phyloP scores from a whole-genome alignment of 495 filamentous ascomycete species.

The Aspergillus nanangensis region DNA sequence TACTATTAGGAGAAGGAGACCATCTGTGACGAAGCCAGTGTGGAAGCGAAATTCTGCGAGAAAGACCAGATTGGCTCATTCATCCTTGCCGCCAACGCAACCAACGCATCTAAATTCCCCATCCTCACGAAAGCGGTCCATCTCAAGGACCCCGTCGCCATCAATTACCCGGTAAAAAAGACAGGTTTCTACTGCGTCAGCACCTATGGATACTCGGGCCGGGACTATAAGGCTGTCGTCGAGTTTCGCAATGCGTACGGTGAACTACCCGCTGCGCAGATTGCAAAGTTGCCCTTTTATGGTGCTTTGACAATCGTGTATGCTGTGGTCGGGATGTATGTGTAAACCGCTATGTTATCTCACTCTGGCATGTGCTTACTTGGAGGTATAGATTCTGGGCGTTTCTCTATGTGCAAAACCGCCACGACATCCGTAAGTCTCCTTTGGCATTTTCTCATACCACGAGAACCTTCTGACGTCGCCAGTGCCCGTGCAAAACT shows the following conservation, averaged over 20 bases:
- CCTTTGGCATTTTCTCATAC: neutral
- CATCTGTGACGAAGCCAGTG: conserved; percentile 67
- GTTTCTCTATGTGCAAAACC: conserved; percentile 92
- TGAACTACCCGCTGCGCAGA: conserved; percentile 91
- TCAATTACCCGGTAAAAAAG: conserved; percentile 77
- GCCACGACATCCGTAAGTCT: conserved; percentile 77
- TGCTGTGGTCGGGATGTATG: conserved; percentile 72
- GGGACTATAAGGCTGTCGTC: conserved; percentile 71
- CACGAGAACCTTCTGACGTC: conserved; percentile 26
- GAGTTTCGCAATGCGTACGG: conserved; percentile 95
- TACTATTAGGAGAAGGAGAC: conserved; percentile 55
- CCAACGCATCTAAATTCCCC: conserved; percentile 56
- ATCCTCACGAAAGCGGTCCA: conserved; percentile 79
- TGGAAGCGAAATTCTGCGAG: conserved; percentile 67
- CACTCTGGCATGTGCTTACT: conserved; percentile 16
- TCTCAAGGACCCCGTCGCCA: conserved; percentile 65
- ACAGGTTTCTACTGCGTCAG: conserved; percentile 97
- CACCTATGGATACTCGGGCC: conserved; percentile 58
- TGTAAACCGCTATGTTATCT: conserved; percentile 7
- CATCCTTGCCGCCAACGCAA: conserved; percentile 71
- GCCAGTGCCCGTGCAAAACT: conserved; percentile 93
- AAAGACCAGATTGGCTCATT: conserved; percentile 75
- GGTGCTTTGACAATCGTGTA: conserved; percentile 93
- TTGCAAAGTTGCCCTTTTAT: conserved; percentile 97
- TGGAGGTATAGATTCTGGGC: conserved; percentile 74